A percentile compares a stretch with the other conserved stretches of the same genome.
Conservation (phyloP, 2,329 filamentous ascomycete species). For the Pyrenochaeta sp. region DNA sequence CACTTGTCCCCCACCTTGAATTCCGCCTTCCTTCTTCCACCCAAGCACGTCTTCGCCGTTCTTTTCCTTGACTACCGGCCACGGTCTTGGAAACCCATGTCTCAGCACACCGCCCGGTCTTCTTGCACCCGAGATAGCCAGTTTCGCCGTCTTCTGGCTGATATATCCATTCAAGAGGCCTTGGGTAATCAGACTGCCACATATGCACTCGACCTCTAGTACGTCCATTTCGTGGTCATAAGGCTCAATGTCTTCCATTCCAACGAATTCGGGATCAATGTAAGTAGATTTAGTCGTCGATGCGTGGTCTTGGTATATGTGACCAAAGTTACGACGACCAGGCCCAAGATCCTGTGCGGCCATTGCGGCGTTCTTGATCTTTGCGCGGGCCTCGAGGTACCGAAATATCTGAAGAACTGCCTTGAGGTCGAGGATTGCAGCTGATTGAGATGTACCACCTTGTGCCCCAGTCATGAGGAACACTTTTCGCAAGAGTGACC, state of each 20-base stretch:
- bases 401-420: slow-evolving; percentile 71
- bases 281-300: slow-evolving; percentile 48
- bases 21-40: slow-evolving; percentile 67
- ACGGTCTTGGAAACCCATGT: slow-evolving; percentile 80
- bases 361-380: slow-evolving; percentile 36
- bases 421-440: slow-evolving; percentile 77
- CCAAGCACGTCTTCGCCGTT: slow-evolving; percentile 73
- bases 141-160: slow-evolving; percentile 76
- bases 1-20: slow-evolving; percentile 57
- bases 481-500: slow-evolving; percentile 77
- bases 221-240: slow-evolving; percentile 58
- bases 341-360: slow-evolving; percentile 36
- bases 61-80: slow-evolving; percentile 71
- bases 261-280: slow-evolving; percentile 57
- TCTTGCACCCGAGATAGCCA: slow-evolving; percentile 83
- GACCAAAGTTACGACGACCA: slow-evolving; percentile 52
- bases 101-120: slow-evolving; percentile 61
- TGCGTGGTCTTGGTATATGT: slow-evolving; percentile 61
- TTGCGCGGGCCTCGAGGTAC: slow-evolving; percentile 68
- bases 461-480: slow-evolving; percentile 82
- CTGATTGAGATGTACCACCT: slow-evolving; percentile 55
- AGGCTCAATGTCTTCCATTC: slow-evolving; percentile 38
- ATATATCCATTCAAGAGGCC: slow-evolving; percentile 85
- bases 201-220: slow-evolving; percentile 77
- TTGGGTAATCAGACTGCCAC: slow-evolving; percentile 80